Conservation (phyloP, 1,139 yeast species). For the Hyphopichia buzzinii region DNA sequence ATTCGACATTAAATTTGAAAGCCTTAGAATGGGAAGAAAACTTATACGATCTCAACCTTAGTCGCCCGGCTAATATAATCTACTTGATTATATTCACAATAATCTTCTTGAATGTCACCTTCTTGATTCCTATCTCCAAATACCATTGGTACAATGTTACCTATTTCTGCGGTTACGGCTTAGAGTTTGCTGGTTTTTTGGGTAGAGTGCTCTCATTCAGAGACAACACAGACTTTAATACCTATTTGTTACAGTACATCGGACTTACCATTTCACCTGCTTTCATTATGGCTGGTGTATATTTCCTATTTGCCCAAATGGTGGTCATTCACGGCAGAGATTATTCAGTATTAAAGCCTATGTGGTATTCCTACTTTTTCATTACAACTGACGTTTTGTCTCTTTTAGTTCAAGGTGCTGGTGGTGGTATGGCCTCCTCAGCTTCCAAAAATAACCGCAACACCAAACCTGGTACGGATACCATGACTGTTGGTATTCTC, state of each 20-base stretch:
- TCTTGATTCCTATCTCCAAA: slow-evolving; percentile 35
- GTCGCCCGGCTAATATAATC: slow-evolving; percentile 23
- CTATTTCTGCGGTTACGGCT: slow-evolving; percentile 56
- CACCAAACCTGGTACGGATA: slow-evolving; percentile 58
- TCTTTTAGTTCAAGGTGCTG: slow-evolving; percentile 73
- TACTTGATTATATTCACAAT: slow-evolving; percentile 21
- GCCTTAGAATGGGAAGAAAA: slow-evolving; percentile 20
- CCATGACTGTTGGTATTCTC: slow-evolving; percentile 81
- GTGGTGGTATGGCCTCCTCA: slow-evolving; percentile 75
- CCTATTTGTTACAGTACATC: slow-evolving; percentile 64
- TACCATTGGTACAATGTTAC: slow-evolving; percentile 77
- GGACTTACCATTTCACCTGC: slow-evolving; percentile 83
- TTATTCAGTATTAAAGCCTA: slow-evolving; percentile 65
- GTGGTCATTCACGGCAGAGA: slow-evolving; percentile 66
- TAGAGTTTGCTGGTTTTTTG: slow-evolving; percentile 71
- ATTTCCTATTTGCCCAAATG: slow-evolving; percentile 71
- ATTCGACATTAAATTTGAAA: slow-evolving; percentile 29
- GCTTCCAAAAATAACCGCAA: slow-evolving; percentile 37
- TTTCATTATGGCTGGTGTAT: slow-evolving; percentile 85
- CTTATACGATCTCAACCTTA: slow-evolving; percentile 34
- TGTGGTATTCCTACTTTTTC: slow-evolving; percentile 71
- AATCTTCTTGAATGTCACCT: slow-evolving; percentile 16
- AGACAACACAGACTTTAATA: slow-evolving; percentile 36
- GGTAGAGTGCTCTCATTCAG: slow-evolving; percentile 52
- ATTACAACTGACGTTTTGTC: slow-evolving; percentile 67